A percentile compares a stretch with the other conserved stretches of the same genome.
Conservation (phyloP, 108 stramenopile genomes). For the Cyclotella choctawhatcheeana region DNA sequence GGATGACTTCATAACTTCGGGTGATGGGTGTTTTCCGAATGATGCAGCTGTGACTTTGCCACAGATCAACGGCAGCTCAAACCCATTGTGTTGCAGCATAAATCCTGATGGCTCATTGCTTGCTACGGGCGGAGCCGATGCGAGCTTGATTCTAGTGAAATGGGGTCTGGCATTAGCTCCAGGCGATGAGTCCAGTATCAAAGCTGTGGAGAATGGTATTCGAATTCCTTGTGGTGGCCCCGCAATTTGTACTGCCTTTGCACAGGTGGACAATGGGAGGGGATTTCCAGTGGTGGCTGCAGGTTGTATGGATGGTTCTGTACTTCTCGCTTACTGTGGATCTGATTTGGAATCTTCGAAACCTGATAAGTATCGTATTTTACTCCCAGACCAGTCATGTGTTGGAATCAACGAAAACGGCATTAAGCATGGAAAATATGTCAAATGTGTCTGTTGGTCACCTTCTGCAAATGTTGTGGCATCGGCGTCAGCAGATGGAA, state of each 20-base stretch:
- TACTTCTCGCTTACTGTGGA: conserved; percentile 58
- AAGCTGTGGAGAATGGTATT: conserved; percentile 50
- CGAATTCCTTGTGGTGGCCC: conserved; percentile 69
- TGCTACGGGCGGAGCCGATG: conserved; percentile 85
- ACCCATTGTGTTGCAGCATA: conserved; percentile 72
- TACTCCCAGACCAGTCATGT: conserved; percentile 4
- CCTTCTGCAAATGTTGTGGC: conserved; percentile 66
- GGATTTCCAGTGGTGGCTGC: conserved; percentile 62
- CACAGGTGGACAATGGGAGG: conserved; percentile 35
- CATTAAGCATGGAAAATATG: conserved; percentile 74
- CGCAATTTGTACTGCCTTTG: conserved; percentile 75
- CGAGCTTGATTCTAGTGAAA: conserved; percentile 46
- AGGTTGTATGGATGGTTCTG: conserved; percentile 81
- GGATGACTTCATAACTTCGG: conserved; percentile 74
- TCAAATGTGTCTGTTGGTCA: conserved; percentile 73
- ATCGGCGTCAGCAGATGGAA: conserved; percentile 83
- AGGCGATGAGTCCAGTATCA: conserved; percentile 37
- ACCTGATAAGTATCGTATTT: conserved; percentile 15
- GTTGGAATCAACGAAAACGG: conserved; percentile 25
- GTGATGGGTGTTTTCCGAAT: conserved; percentile 64
- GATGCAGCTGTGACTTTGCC: conserved; percentile 54
- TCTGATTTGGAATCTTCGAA: conserved; percentile 7
- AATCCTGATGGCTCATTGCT: conserved; percentile 68
- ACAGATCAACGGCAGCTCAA: conserved; percentile 63
- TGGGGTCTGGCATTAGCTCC: conserved; percentile 73